phyloP scores from a whole-genome alignment of 176 grass and related monocot species.

The Oryza longistaminata region DNA sequence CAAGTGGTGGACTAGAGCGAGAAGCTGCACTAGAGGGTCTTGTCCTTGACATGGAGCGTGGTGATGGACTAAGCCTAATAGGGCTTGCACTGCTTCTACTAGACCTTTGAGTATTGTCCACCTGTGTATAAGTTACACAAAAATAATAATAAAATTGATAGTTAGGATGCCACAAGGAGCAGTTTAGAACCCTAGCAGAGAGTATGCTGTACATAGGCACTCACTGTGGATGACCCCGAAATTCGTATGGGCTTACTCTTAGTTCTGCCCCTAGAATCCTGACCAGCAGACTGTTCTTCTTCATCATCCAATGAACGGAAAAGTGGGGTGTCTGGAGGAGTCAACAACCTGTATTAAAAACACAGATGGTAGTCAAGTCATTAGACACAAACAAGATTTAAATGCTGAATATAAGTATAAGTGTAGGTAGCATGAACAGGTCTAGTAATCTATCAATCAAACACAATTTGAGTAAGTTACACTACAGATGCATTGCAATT shows the following conservation, averaged over 20 bases:
- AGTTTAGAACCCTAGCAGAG: slow-evolving; percentile 26
- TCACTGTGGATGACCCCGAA: slow-evolving; percentile 70
- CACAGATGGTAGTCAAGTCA: neutral
- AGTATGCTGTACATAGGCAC: slow-evolving; percentile 8
- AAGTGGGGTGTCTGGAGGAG: slow-evolving; percentile 92
- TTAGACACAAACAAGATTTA: slow-evolving; percentile 9
- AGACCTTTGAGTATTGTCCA: slow-evolving; percentile 63
- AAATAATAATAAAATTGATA: slow-evolving; percentile 20
- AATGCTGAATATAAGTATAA: neutral
- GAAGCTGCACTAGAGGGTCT: slow-evolving; percentile 72
- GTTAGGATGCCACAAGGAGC: neutral
- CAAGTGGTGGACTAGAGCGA: slow-evolving; percentile 62
- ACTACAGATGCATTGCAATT: neutral
- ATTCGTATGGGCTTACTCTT: slow-evolving; percentile 65
- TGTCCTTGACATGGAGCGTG: slow-evolving; percentile 56
- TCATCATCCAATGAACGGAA: slow-evolving; percentile 86
- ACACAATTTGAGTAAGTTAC: slow-evolving; percentile 1
- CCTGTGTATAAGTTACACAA: slow-evolving; percentile 39
- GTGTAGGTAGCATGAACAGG: neutral
- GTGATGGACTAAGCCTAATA: slow-evolving; percentile 73
- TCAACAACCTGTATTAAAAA: slow-evolving; percentile 70
- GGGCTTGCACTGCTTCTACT: slow-evolving; percentile 87
- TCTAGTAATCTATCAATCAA: neutral
- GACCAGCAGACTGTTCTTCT: slow-evolving; percentile 45
- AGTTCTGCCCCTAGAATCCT: slow-evolving; percentile 66